Evolutionary conservation across 495 filamentous ascomycete genomes (phyloP).

Genomic region (Neurospora sp.): DNA sequence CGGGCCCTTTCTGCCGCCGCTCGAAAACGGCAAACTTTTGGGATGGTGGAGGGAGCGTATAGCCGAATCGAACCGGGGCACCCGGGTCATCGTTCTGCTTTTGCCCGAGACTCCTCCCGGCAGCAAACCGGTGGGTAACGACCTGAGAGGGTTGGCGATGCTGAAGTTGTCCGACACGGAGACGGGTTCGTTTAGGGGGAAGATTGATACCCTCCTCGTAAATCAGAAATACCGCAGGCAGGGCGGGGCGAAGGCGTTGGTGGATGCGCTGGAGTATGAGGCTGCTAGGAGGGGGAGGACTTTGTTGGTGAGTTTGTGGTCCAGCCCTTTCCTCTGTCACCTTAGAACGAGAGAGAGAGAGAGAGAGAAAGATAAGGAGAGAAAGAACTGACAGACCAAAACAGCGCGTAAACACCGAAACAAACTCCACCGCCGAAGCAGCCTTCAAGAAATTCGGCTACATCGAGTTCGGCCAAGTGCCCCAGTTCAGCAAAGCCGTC

Average conservation of each 20-base stretch:
- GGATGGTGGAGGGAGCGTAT: slow-evolving; percentile 30
- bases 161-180: slow-evolving; percentile 23
- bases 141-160: slow-evolving; percentile 30
- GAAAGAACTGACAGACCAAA: not conserved
- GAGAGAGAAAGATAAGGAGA: not conserved
- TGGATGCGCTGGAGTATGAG: slow-evolving; percentile 27
- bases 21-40: slow-evolving; percentile 29
- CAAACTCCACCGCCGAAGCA: slow-evolving; percentile 23
- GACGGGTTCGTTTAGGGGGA: slow-evolving; percentile 26
- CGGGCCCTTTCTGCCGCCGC: slow-evolving; percentile 29
- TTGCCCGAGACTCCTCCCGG: slow-evolving; percentile 16
- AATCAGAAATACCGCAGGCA: slow-evolving; percentile 18
- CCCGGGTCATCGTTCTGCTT: slow-evolving; percentile 26
- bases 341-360: not conserved
- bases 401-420: slow-evolving; percentile 25
- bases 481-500: slow-evolving; percentile 20
- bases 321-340: not conserved
- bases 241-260: slow-evolving; percentile 22
- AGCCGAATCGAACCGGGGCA: slow-evolving; percentile 20
- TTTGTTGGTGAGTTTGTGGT: slow-evolving; percentile 20
- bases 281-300: slow-evolving; percentile 23
- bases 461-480: slow-evolving; percentile 26
- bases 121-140: slow-evolving; percentile 18
- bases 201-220: slow-evolving; percentile 31
- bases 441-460: slow-evolving; percentile 28